Percentiles rank a stretch among this genome's conserved stretches.
Evolutionary conservation across 148 eudicot genomes (phyloP).

Genomic region (Rhododendron ovatum): DNA sequence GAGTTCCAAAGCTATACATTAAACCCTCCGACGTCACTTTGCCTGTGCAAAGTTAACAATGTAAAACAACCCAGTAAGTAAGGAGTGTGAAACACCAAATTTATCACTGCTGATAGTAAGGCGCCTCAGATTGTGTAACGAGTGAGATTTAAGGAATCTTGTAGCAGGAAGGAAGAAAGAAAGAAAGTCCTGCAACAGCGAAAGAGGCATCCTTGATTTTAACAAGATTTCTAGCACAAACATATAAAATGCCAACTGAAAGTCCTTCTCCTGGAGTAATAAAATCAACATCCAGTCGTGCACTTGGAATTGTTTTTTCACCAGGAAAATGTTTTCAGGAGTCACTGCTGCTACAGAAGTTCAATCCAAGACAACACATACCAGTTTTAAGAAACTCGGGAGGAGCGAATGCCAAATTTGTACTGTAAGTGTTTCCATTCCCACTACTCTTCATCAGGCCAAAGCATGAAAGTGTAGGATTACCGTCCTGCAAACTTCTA

Average conservation of each 20-base stretch:
- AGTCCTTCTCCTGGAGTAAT: not conserved
- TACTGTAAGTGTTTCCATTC: constrained; percentile 72
- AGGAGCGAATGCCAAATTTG: constrained; percentile 72
- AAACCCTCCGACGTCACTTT: constrained; percentile 67
- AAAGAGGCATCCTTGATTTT: not conserved
- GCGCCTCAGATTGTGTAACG: not conserved
- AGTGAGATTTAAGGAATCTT: not conserved
- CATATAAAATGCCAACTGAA: not conserved
- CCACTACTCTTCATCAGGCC: constrained; percentile 75
- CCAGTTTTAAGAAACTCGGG: constrained; percentile 73
- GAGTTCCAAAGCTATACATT: constrained; percentile 64
- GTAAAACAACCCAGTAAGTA: not conserved
- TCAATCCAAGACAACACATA: constrained; percentile 10
- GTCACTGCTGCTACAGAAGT: not conserved
- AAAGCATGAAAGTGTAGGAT: constrained; percentile 73
- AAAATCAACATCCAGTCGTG: not conserved
- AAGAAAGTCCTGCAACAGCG: not conserved
- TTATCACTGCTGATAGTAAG: not conserved
- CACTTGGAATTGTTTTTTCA: not conserved
- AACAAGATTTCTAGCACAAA: not conserved
- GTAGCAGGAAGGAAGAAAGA: not conserved
- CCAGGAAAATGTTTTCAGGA: not conserved
- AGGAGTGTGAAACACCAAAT: not conserved
- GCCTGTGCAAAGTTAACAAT: constrained; percentile 21
- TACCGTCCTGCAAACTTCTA: constrained; percentile 46